Base-by-base conservation (phyloP, 257 asterid genomes). In the Forsythia suspensa region DNA sequence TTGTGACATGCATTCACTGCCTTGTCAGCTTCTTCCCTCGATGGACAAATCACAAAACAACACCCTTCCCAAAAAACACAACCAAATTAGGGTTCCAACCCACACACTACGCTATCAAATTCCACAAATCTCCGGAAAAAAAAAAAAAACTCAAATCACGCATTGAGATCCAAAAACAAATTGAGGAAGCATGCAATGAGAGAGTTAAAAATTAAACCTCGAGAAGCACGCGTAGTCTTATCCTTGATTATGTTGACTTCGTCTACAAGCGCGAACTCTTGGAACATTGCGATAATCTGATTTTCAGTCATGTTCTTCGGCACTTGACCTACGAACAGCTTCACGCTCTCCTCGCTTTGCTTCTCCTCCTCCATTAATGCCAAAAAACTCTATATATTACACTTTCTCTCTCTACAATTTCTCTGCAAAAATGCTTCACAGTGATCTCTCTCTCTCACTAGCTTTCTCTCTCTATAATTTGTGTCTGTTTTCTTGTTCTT, bases 311-410 rank as follows among this genome's bases (percentile, higher is more conserved):
- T 91, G 78, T 89, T 84, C 89, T 92, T 96, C 67, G 99, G 98
- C 84, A 94, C 97, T 86, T 96, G 99, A 71, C 99, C 99, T 5
- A 92, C 98, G 81, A 96, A 96, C 81, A 96, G 88, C 96, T 96
- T 96, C 82, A 96, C 98, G 86, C 97, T 88, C 80, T 94, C 97
- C 21, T 83, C 90, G 71, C 89, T 89, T 75, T 84, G 85, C 80
- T 81, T 70, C 75, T 69, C 85, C 83, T 90, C 98, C 95, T 97
- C 97, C 98, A 93, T 93, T 88, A 78, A 77, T 57, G 85, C 89
- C 55, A 77, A 80, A 48, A 18, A 63, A 0, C 79, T 5, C 69
- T 7, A 4, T 10, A 4, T 4, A 18, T 41, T n/a, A 41, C 80
- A 7, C 71, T 57, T 73, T 68, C 81, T 59, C 78, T 72, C 85